Conservation (phyloP, 2,329 filamentous ascomycete genomes). For the Verticillium albo-atrum region DNA sequence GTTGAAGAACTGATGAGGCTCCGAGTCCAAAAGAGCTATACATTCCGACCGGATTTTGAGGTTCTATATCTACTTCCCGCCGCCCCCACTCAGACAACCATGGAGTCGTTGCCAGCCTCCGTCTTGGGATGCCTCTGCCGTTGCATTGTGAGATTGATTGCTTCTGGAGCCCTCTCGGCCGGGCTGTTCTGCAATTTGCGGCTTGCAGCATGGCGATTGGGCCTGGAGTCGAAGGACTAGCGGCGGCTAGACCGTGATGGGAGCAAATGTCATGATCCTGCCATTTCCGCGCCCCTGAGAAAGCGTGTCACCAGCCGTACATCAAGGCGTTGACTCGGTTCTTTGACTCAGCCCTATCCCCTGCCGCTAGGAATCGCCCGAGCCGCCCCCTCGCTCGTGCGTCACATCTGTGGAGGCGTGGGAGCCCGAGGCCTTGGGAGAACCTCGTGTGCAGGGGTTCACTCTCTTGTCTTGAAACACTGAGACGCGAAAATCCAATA, state of each 20-base stretch:
- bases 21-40: background rate
- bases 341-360: background rate
- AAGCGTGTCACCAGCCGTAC: background rate
- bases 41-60: background rate
- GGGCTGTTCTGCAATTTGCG: background rate
- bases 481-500: background rate
- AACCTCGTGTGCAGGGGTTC: background rate
- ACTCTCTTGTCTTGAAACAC: background rate
- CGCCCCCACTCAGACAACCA: background rate
- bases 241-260: background rate
- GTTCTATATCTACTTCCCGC: background rate
- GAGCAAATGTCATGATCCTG: background rate
- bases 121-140: background rate
- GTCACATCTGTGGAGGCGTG: background rate
- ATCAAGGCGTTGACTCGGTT: background rate
- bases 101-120: background rate
- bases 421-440: background rate
- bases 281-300: background rate
- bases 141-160: background rate
- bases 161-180: background rate
- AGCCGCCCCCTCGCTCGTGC: background rate
- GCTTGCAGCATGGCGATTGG: background rate
- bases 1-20: background rate
- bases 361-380: background rate
- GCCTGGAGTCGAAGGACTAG: background rate